These are phyloP conservation scores for Eragrostis nindensis DNA, from an alignment of 176 grass and related monocot species.

Conservation along the genomic window DNA sequence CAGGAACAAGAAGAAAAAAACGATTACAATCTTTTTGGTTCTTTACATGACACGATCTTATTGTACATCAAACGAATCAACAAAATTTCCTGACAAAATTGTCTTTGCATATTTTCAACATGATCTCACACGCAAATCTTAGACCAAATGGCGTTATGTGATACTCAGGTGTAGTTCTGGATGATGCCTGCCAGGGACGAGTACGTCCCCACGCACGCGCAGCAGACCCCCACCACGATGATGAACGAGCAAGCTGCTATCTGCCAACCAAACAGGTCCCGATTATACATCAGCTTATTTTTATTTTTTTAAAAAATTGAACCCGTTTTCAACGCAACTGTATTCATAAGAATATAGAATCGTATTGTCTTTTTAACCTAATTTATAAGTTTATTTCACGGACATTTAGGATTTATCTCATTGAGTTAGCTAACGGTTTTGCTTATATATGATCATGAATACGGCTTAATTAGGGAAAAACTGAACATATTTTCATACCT, in stretches of 20 bases:
- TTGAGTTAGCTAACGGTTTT: background rate
- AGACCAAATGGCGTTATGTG: background rate
- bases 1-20: background rate
- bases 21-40: background rate
- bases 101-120: background rate
- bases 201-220: conserved; percentile 59
- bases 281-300: background rate
- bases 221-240: conserved; percentile 50
- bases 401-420: background rate
- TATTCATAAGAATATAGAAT: background rate
- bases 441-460: background rate
- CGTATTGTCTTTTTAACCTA: background rate
- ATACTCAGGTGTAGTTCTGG: conserved; percentile 52
- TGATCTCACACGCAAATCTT: background rate
- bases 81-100: background rate
- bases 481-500: conserved; percentile 57
- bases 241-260: conserved; percentile 48
- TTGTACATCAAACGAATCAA: background rate
- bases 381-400: conserved; percentile 20
- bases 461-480: background rate
- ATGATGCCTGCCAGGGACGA: conserved; percentile 60
- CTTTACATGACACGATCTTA: background rate
- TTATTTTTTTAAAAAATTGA: background rate
- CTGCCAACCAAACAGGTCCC: conserved; percentile 35
- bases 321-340: background rate